phyloP scores from a whole-genome alignment of 148 eudicot genomes.

The Simmondsia chinensis region DNA sequence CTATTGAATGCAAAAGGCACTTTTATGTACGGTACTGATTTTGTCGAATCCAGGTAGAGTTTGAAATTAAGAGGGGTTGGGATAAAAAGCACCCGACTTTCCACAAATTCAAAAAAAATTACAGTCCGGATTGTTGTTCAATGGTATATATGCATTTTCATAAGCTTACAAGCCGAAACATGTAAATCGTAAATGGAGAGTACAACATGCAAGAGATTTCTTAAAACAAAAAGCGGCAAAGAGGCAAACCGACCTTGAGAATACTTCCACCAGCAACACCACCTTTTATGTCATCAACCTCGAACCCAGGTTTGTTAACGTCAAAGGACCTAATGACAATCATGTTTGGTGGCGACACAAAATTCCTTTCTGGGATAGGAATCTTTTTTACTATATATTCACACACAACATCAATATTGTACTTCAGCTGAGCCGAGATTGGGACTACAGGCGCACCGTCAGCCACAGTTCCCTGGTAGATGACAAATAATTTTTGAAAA shows the following conservation, averaged over 20 bases:
- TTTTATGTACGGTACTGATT: no score
- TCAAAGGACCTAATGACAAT: slow-evolving; percentile 95
- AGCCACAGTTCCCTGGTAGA: slow-evolving; percentile 77
- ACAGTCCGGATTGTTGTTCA: no score
- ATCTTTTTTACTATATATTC: slow-evolving; percentile 88
- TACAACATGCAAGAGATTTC: background rate
- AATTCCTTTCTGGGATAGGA: slow-evolving; percentile 88
- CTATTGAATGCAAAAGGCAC: no score
- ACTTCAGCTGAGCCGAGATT: slow-evolving; percentile 91
- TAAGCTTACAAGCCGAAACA: no score
- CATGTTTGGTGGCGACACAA: slow-evolving; percentile 92
- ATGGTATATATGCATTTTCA: no score
- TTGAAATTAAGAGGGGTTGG: no score
- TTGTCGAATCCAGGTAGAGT: no score
- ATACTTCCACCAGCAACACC: slow-evolving; percentile 99
- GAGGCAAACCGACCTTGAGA: slow-evolving; percentile 62
- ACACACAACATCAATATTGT: slow-evolving; percentile 87
- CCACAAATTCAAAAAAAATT: no score
- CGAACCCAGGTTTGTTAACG: slow-evolving; percentile 93
- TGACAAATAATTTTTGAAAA: slow-evolving; percentile 4
- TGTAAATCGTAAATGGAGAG: no score
- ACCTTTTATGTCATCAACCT: slow-evolving; percentile 88
- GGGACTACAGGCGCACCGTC: slow-evolving; percentile 96
- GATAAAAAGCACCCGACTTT: no score
- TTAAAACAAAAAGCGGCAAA: no score